phyloP scores from a whole-genome alignment of 2,329 filamentous ascomycete genomes.

The Pleoardoris graminearum region DNA sequence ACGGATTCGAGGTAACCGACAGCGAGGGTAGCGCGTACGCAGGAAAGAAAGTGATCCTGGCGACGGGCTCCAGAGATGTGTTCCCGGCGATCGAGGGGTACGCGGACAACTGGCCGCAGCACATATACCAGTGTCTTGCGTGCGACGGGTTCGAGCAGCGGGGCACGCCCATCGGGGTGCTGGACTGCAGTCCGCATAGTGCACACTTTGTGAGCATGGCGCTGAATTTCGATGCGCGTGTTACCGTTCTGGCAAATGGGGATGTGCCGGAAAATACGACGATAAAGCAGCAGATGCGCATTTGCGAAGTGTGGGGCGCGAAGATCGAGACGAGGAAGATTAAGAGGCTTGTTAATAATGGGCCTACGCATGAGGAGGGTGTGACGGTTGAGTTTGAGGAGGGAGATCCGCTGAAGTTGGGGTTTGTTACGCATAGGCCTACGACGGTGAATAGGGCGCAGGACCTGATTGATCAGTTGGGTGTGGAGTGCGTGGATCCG shows the following conservation, averaged over 20 bases:
- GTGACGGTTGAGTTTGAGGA: conserved; percentile 36
- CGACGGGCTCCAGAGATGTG: conserved; percentile 58
- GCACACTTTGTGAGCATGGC: conserved; percentile 34
- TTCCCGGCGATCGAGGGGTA: conserved; percentile 58
- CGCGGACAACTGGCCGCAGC: conserved; percentile 55
- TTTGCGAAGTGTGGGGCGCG: conserved; percentile 25
- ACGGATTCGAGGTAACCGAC: conserved; percentile 49
- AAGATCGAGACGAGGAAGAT: conserved; percentile 33
- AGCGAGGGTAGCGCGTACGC: conserved; percentile 48
- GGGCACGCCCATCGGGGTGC: conserved; percentile 42
- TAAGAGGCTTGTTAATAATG: conserved; percentile 33
- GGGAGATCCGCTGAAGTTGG: conserved; percentile 28
- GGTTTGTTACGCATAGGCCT: conserved; percentile 34
- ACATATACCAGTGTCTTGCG: conserved; percentile 61
- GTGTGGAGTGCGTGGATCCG: conserved; percentile 45
- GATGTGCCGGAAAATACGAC: conserved; percentile 11
- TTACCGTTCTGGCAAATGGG: conserved; percentile 37
- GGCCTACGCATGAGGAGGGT: conserved; percentile 26
- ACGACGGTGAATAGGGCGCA: conserved; percentile 36
- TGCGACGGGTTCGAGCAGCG: conserved; percentile 64
- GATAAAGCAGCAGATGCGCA: conserved; percentile 26
- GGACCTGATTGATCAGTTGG: conserved; percentile 36
- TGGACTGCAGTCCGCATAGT: conserved; percentile 27
- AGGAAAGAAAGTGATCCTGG: conserved; percentile 60
- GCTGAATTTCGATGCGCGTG: conserved; percentile 24